These are phyloP conservation scores for Bertia moriformis DNA, from an alignment of 2,329 filamentous ascomycete species.

Conservation along the genomic window DNA sequence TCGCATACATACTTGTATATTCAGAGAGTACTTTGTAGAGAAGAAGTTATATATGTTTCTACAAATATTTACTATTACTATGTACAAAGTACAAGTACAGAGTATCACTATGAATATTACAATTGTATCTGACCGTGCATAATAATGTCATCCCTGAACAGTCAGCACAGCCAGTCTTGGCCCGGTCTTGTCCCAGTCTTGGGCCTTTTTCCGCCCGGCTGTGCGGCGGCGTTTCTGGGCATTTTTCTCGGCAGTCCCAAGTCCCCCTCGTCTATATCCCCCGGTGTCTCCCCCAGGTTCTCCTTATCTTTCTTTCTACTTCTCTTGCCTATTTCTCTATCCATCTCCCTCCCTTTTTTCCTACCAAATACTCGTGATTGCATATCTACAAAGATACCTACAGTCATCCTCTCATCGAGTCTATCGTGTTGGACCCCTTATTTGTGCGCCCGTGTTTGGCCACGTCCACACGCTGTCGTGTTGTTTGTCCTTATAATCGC, in stretches of 20 bases:
- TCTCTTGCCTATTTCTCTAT: too few species aligned
- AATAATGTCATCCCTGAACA: too few species aligned
- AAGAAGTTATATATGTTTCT: too few species aligned
- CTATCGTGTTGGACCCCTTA: neutral
- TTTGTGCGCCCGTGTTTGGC: neutral
- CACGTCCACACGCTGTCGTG: neutral
- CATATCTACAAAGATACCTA: too few species aligned
- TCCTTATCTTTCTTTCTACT: neutral
- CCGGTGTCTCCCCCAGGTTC: neutral
- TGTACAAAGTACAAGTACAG: too few species aligned
- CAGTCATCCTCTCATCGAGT: neutral
- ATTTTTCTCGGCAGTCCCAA: neutral
- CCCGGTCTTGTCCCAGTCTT: conserved; percentile 15
- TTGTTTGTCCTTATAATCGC: neutral
- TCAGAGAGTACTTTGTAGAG: too few species aligned
- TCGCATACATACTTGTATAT: too few species aligned
- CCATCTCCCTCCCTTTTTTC: too few species aligned
- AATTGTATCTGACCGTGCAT: too few species aligned
- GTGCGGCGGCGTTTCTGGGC: neutral
- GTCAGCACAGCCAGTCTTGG: too few species aligned
- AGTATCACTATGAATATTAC: too few species aligned
- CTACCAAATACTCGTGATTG: neutral
- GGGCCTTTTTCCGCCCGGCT: neutral
- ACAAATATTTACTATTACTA: too few species aligned
- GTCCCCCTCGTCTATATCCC: neutral